These are phyloP conservation scores for Candida saitoana DNA, from an alignment of 805 yeast species.

Conservation along the genomic window DNA sequence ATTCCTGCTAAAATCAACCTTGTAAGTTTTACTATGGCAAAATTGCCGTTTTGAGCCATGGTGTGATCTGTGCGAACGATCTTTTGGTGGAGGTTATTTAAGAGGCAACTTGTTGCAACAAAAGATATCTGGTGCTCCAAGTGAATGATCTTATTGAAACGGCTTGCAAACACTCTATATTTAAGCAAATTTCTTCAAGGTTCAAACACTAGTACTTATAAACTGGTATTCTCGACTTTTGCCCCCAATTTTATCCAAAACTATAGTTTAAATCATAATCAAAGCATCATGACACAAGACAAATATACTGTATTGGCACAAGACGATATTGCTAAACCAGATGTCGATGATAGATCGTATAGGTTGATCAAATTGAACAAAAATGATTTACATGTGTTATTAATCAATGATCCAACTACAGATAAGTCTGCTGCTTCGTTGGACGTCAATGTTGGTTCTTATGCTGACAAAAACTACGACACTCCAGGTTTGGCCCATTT, in stretches of 20 bases:
- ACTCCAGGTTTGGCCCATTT: slow-evolving; percentile 79
- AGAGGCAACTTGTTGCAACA: not conserved
- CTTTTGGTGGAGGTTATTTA: not conserved
- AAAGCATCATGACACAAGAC: slow-evolving; percentile 1
- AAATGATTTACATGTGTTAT: slow-evolving; percentile 55
- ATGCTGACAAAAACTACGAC: slow-evolving; percentile 55
- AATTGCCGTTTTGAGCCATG: not conserved
- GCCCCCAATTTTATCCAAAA: not conserved
- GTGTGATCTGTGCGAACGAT: not conserved
- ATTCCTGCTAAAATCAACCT: not conserved
- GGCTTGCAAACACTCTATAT: not conserved
- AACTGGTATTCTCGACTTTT: not conserved
- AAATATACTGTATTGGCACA: slow-evolving; percentile 24
- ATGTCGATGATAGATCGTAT: slow-evolving; percentile 72
- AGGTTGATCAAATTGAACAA: slow-evolving; percentile 52
- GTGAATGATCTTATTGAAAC: slow-evolving; percentile 1
- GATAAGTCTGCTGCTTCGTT: slow-evolving; percentile 77
- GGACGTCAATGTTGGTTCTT: slow-evolving; percentile 76
- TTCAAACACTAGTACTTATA: not conserved
- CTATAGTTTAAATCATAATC: slow-evolving; percentile 2
- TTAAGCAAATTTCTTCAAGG: not conserved
- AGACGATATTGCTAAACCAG: slow-evolving; percentile 40
- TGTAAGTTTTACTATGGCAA: not conserved
- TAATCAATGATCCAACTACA: slow-evolving; percentile 64
- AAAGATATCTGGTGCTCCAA: not conserved